Conservation (phyloP, 73 alveolate species). For the Tetrahymena borealis region DNA sequence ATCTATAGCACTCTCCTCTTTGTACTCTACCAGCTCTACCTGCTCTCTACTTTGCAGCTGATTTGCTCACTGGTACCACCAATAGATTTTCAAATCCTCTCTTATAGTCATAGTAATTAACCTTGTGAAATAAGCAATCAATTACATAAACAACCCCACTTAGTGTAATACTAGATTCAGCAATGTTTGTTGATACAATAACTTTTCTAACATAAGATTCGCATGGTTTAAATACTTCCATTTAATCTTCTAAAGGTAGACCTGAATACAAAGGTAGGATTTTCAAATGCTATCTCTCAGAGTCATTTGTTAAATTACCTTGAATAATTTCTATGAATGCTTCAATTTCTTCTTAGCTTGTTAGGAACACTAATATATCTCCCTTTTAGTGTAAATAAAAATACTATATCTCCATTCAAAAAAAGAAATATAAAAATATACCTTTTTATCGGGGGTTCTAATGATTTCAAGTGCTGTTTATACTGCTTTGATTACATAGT, state of each 20-base stretch:
- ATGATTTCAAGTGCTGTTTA: constrained; percentile 47
- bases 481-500: constrained; percentile 54
- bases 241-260: constrained; percentile 80
- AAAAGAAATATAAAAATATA: neutral
- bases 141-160: constrained; percentile 86
- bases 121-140: constrained; percentile 83
- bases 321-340: constrained; percentile 77
- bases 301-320: constrained; percentile 52
- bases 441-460: constrained; percentile 9
- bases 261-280: constrained; percentile 83
- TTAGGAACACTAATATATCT: constrained; percentile 86
- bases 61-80: constrained; percentile 57
- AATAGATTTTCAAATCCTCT: constrained; percentile 34
- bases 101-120: constrained; percentile 58
- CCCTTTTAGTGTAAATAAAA: constrained; percentile 57
- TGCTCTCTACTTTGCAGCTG: constrained; percentile 72
- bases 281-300: constrained; percentile 44
- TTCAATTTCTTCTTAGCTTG: constrained; percentile 96
- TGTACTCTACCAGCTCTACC: constrained; percentile 90
- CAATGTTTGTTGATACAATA: constrained; percentile 43
- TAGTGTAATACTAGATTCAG: constrained; percentile 90
- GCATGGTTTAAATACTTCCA: constrained; percentile 71
- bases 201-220: constrained; percentile 56
- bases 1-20: constrained; percentile 71
- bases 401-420: neutral